These are phyloP conservation scores for Hericium rajendrae DNA, from an alignment of 768 basidiomycete species.

Conservation along the genomic window DNA sequence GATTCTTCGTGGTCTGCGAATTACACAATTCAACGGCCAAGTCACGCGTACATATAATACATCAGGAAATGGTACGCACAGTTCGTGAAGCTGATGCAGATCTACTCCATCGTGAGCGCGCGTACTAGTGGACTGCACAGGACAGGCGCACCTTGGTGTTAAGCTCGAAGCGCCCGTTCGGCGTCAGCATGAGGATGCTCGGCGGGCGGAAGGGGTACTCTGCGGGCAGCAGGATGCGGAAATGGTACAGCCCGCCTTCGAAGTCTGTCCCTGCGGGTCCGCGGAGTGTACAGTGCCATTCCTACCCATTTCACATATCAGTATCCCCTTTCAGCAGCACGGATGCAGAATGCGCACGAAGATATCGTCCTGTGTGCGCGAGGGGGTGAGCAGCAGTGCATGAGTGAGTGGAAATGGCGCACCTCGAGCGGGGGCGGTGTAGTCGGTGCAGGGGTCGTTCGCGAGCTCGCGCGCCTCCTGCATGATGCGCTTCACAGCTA, in stretches of 20 bases:
- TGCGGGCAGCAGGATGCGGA: slow-evolving; percentile 81
- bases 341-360: slow-evolving; percentile 46
- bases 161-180: slow-evolving; percentile 93
- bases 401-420: slow-evolving; percentile 14
- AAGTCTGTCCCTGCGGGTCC: slow-evolving; percentile 85
- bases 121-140: too few relatives aligned
- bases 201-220: slow-evolving; percentile 97
- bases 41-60: background rate
- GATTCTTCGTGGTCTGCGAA: slow-evolving; percentile 84
- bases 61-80: slow-evolving; percentile 41
- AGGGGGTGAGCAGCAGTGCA: background rate
- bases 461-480: slow-evolving; percentile 89
- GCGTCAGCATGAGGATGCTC: slow-evolving; percentile 91
- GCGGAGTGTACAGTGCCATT: slow-evolving; percentile 98
- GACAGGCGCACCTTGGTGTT: slow-evolving; percentile 91
- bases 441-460: slow-evolving; percentile 78
- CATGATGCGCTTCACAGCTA: slow-evolving; percentile 95
- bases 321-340: too few relatives aligned
- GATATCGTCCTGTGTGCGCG: slow-evolving; percentile 60
- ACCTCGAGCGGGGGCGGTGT: slow-evolving; percentile 78
- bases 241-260: slow-evolving; percentile 93
- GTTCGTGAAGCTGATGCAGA: slow-evolving; percentile 88
- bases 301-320: slow-evolving; percentile 24
- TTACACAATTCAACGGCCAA: slow-evolving; percentile 7
- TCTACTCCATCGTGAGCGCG: too few relatives aligned